A percentile compares a stretch with the other conserved stretches of the same genome.
These are phyloP conservation scores for Penicillium antarcticum DNA, from an alignment of 495 filamentous ascomycete species.

Conservation along the genomic window DNA sequence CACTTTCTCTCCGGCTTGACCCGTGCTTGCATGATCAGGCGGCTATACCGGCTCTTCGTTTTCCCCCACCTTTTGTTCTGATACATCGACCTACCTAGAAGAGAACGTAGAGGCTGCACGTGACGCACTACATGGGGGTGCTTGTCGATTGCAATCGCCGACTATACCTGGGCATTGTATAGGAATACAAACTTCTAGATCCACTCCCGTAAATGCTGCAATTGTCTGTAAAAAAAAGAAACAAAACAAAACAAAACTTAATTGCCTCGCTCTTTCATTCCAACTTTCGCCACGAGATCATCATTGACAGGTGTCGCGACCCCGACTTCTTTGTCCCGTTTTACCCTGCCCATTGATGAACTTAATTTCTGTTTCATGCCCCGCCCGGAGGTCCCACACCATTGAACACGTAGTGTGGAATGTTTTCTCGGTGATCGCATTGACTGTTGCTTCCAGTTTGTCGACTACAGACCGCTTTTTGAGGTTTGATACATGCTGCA, in stretches of 20 bases:
- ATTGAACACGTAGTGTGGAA: constrained; percentile 64
- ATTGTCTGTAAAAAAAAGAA: neutral
- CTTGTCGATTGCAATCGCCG: neutral
- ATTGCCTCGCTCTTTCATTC: neutral
- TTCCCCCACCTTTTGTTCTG: neutral
- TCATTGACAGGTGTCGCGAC: constrained; percentile 22
- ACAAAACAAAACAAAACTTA: neutral
- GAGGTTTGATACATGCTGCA: constrained; percentile 48
- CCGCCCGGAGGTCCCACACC: constrained; percentile 63
- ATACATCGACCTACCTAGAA: neutral
- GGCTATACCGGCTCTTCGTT: neutral
- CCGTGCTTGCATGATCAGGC: neutral
- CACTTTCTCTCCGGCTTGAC: neutral
- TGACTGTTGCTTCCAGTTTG: constrained; percentile 46
- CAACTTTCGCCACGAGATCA: constrained; percentile 4
- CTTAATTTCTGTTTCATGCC: constrained; percentile 64
- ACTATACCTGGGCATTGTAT: neutral
- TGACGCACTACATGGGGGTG: neutral
- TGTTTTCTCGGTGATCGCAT: constrained; percentile 52
- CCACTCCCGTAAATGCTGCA: neutral
- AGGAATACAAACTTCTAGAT: neutral
- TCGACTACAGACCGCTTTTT: constrained; percentile 41
- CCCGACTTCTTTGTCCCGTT: constrained; percentile 54
- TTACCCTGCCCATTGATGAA: constrained; percentile 75
- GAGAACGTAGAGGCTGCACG: too few species aligned